Base-by-base conservation (phyloP, 1,284 basidiomycete species). In the Mrakiaceae sp. region DNA sequence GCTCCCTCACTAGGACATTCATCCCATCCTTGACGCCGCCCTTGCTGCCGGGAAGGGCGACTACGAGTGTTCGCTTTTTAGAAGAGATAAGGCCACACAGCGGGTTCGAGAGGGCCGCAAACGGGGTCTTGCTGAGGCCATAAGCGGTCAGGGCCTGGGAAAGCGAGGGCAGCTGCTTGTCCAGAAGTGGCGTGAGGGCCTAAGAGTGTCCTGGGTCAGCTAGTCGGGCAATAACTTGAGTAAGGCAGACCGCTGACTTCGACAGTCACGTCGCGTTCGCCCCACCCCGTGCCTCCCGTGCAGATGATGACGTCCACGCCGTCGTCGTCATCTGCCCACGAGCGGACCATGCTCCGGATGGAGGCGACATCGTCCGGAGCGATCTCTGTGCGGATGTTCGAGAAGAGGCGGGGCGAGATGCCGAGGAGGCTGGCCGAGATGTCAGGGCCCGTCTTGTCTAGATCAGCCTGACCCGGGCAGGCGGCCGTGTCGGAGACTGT, bases 201-300 rank as follows among this genome's bases (percentile, higher is more conserved):
- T 88, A 69, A 39, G 3, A 60, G 4, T 27, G 42, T 27, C 16
- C n/a, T 10, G 57, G 47, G 40, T 44, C 43, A 39, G 47, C 8
- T 43, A 14, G 9, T 58, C 42, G 5, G 6, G 10, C 12, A 12
- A 47, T 40, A 16, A 46, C 27, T 16, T 55, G 9, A 5, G 47
- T 16, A 16, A 50, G n/a, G 55, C 11, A 60, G 51, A 55, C 56
- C 60, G 56, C 69, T 58, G 70, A 88, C 89, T 80, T 93, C 88
- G 51, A 89, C 90, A 5, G 90, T 93, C 50, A 79, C 76, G 74
- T 93, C 90, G 66, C 86, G 78, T 47, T 81, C 77, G 2, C 89
- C 87, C 71, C 92, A 90, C 4, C 90, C 90, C 0, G 90, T 94
- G 2, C 90, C 90, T 9, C 90, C 90, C 0, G 87, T 88, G 4